These are phyloP conservation scores for Exophiala sp. DNA, from an alignment of 2,329 filamentous ascomycete genomes.

Conservation along the genomic window DNA sequence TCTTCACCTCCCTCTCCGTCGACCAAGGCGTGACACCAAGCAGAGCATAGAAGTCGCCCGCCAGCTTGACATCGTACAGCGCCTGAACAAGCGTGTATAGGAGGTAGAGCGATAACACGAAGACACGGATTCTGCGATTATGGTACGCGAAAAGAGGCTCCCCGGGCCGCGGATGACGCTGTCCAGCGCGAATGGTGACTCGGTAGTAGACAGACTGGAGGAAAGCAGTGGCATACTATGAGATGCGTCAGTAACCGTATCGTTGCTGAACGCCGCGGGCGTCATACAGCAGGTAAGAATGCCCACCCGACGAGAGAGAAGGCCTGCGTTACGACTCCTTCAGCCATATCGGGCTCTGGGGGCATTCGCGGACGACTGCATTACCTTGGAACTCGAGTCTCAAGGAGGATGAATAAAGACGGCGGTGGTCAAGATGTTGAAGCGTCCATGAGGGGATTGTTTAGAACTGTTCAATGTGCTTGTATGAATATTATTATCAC, in stretches of 20 bases:
- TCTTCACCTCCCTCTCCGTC: slow-evolving; percentile 74
- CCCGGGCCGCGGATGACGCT: slow-evolving; percentile 65
- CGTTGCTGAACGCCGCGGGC: not conserved
- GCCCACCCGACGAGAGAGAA: slow-evolving; percentile 57
- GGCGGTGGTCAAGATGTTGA: not conserved
- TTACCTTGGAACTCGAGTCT: too few relatives aligned
- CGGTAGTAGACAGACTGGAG: slow-evolving; percentile 78
- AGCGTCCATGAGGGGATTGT: not conserved
- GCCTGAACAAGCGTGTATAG: slow-evolving; percentile 89
- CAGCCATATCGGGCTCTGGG: slow-evolving; percentile 26
- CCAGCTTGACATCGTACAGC: slow-evolving; percentile 67
- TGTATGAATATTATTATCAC: too few relatives aligned
- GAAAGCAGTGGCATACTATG: slow-evolving; percentile 68
- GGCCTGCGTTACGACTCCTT: slow-evolving; percentile 40
- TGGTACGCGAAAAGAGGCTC: slow-evolving; percentile 65
- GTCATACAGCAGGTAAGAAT: slow-evolving; percentile 54
- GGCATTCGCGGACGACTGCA: too few relatives aligned
- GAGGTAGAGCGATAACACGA: slow-evolving; percentile 77
- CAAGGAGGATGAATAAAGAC: too few relatives aligned
- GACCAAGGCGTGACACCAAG: slow-evolving; percentile 60
- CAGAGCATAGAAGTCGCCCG: slow-evolving; percentile 71
- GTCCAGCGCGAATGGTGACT: slow-evolving; percentile 81
- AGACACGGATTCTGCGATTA: slow-evolving; percentile 73
- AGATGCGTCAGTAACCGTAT: not conserved
- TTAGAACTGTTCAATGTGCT: too few relatives aligned